Percentiles rank a stretch among this genome's conserved stretches.
phyloP scores from a whole-genome alignment of 371 early-diverging fungal species.

The Mortierella sp. region DNA sequence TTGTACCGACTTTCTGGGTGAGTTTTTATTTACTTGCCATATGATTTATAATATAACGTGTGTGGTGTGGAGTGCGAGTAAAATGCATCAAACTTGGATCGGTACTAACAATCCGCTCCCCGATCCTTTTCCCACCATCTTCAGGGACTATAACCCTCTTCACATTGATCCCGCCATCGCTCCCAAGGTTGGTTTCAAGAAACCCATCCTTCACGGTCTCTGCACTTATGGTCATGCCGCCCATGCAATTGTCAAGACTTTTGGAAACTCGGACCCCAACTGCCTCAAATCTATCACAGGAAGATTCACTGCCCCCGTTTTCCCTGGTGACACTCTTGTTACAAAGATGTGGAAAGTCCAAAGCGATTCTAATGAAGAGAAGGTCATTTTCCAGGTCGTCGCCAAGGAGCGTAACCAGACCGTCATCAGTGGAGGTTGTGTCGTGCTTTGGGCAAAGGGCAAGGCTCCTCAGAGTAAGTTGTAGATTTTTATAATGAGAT shows the following conservation, averaged over 20 bases:
- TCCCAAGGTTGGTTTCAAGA: constrained; percentile 71
- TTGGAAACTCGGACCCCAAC: constrained; percentile 64
- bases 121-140: background rate
- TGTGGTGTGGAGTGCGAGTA: no score
- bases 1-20: constrained; percentile 76
- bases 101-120: background rate
- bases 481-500: background rate
- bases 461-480: constrained; percentile 44
- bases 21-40: constrained; percentile 18
- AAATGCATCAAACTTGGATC: background rate
- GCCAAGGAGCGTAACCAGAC: constrained; percentile 65
- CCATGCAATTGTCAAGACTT: constrained; percentile 66
- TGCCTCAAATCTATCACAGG: constrained; percentile 71
- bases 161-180: constrained; percentile 73
- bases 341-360: constrained; percentile 77
- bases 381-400: constrained; percentile 64
- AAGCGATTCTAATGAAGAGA: constrained; percentile 56
- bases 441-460: constrained; percentile 44
- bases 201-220: constrained; percentile 78
- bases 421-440: constrained; percentile 65
- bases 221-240: constrained; percentile 74
- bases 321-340: constrained; percentile 75
- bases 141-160: constrained; percentile 75
- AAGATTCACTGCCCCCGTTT: constrained; percentile 78
- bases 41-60: background rate